A percentile compares a stretch with the other conserved stretches of the same genome.
Conservation (phyloP, 257 asterid species). For the Nicotiana obtusifolia region DNA sequence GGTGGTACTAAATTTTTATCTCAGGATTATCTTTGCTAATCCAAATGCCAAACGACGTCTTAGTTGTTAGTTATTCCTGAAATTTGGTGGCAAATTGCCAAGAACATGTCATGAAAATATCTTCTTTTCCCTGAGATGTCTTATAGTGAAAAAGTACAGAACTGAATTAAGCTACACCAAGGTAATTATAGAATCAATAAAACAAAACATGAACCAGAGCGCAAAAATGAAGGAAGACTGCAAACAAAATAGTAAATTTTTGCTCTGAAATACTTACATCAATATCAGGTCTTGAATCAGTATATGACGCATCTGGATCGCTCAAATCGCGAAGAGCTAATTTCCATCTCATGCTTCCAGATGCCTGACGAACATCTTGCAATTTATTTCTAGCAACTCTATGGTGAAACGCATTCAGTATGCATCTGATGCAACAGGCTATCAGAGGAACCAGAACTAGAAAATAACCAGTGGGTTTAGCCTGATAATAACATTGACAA, state of each 20-base stretch:
- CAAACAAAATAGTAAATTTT: background rate
- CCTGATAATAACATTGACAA: conserved; percentile 39
- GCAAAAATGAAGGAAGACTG: background rate
- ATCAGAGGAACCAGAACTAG: conserved; percentile 60
- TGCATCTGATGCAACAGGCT: conserved; percentile 60
- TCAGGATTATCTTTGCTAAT: no score
- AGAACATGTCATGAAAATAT: background rate
- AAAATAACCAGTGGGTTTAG: conserved; percentile 42
- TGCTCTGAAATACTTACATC: conserved; percentile 34
- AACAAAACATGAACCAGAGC: background rate
- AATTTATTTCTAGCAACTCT: conserved; percentile 22
- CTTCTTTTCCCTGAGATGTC: background rate
- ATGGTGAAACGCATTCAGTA: conserved; percentile 30
- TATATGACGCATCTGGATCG: conserved; percentile 37
- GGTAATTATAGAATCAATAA: background rate
- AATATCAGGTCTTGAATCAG: conserved; percentile 33
- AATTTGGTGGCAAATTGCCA: background rate
- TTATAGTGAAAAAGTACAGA: background rate
- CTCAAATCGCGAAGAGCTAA: conserved; percentile 42
- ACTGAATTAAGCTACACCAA: background rate
- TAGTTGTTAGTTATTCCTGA: background rate
- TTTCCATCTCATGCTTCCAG: conserved; percentile 50
- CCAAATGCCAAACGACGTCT: no score
- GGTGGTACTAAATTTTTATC: no score
- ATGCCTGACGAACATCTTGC: conserved; percentile 11